phyloP scores from a whole-genome alignment of 108 stramenopile genomes.

The Aureococcus anophagefferens region DNA sequence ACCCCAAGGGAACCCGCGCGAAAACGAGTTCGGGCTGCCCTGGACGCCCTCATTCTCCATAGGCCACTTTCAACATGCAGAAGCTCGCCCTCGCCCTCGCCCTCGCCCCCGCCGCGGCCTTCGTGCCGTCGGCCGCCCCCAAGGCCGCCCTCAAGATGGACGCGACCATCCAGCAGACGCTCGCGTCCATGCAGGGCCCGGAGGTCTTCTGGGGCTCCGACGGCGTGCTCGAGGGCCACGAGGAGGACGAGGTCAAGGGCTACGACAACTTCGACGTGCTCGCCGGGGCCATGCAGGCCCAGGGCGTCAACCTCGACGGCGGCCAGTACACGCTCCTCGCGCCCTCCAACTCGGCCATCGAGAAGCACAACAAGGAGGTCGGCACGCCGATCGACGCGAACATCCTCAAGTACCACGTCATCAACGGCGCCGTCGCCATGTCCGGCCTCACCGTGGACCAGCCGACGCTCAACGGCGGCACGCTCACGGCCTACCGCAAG shows the following conservation, averaged over 20 bases:
- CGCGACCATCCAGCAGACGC: slow-evolving; percentile 24
- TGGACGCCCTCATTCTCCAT: too few species aligned
- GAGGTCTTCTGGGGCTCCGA: slow-evolving; percentile 57
- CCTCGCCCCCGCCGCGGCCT: too few species aligned
- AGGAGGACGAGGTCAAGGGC: slow-evolving; percentile 56
- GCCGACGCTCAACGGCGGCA: slow-evolving; percentile 30
- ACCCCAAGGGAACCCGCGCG: too few species aligned
- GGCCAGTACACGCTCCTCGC: slow-evolving; percentile 60
- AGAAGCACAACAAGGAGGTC: slow-evolving; percentile 32
- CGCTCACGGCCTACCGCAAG: slow-evolving; percentile 41
- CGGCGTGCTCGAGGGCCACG: slow-evolving; percentile 51
- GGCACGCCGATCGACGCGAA: slow-evolving; percentile 36
- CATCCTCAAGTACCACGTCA: slow-evolving; percentile 47
- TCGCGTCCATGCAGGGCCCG: slow-evolving; percentile 45
- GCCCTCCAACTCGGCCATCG: slow-evolving; percentile 47
- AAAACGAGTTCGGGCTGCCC: too few species aligned
- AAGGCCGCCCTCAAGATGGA: too few species aligned
- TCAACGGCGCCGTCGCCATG: slow-evolving; percentile 39
- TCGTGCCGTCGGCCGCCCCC: too few species aligned
- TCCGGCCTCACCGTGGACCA: slow-evolving; percentile 21
- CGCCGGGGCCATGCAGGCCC: slow-evolving; percentile 26
- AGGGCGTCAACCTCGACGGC: slow-evolving; percentile 42
- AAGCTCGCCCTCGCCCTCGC: too few species aligned
- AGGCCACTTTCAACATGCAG: too few species aligned
- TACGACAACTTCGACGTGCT: slow-evolving; percentile 58